Percentiles rank a stretch among this genome's conserved stretches.
These are phyloP conservation scores for Epichloe gansuensis DNA, from an alignment of 2,329 filamentous ascomycete genomes.

Conservation along the genomic window DNA sequence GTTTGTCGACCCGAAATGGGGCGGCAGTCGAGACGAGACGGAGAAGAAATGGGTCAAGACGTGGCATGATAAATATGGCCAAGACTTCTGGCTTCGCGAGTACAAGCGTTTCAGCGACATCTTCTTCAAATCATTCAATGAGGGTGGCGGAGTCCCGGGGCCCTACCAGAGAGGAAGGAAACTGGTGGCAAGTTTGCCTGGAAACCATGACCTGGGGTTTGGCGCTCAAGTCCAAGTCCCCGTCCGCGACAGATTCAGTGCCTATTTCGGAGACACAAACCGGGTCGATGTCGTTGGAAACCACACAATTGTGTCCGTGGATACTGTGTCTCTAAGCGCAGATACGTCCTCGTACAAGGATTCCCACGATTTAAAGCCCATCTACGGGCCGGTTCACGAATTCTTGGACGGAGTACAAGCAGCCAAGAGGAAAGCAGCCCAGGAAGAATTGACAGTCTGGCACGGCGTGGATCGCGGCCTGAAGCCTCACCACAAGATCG, in stretches of 20 bases:
- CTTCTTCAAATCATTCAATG: conserved; percentile 61
- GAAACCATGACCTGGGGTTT: conserved; percentile 92
- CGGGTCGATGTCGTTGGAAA: conserved; percentile 85
- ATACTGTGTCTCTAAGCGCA: conserved; percentile 79
- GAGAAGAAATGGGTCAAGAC: conserved; percentile 47
- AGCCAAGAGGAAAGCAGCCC: conserved; percentile 54
- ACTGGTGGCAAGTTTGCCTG: conserved; percentile 74
- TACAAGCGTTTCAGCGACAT: conserved; percentile 78
- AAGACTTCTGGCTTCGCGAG: conserved; percentile 76
- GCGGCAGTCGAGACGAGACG: conserved; percentile 33
- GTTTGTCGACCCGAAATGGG: conserved; percentile 49
- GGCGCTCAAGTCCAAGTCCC: conserved; percentile 70
- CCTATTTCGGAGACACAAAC: conserved; percentile 86
- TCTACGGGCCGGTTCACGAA: conserved; percentile 65
- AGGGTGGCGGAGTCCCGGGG: conserved; percentile 40
- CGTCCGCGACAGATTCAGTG: conserved; percentile 71
- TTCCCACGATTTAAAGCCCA: conserved; percentile 40
- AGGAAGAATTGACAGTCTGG: conserved; percentile 54
- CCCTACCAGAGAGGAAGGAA: conserved; percentile 57
- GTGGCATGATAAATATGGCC: conserved; percentile 64
- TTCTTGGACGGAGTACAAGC: conserved; percentile 60
- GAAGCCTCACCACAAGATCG: conserved; percentile 44
- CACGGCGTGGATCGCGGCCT: conserved; percentile 46
- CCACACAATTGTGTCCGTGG: conserved; percentile 87
- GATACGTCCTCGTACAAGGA: conserved; percentile 39